Conservation (phyloP, 768 basidiomycete genomes). For the Leucosporidium scottii region DNA sequence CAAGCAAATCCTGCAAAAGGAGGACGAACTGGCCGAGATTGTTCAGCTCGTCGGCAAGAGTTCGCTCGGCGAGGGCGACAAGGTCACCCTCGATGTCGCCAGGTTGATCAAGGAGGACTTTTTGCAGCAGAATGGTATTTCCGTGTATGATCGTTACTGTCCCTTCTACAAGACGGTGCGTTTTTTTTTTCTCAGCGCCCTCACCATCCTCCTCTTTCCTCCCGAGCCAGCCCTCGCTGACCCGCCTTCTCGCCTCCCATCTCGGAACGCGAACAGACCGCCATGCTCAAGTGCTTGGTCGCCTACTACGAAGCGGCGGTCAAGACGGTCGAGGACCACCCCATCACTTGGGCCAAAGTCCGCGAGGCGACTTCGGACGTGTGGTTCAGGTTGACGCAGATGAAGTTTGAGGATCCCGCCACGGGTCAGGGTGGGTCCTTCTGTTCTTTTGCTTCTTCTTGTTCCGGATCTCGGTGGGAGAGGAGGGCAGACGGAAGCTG, state of each 20-base stretch:
- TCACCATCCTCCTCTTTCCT: not conserved
- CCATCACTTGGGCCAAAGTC: conserved; percentile 76
- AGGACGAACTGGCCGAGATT: conserved; percentile 96
- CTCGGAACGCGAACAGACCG: too few species aligned
- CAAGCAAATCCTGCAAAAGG: conserved; percentile 96
- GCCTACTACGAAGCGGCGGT: conserved; percentile 86
- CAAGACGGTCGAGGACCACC: conserved; percentile 72
- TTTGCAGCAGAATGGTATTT: conserved; percentile 97
- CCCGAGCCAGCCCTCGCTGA: too few species aligned
- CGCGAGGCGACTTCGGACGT: conserved; percentile 78
- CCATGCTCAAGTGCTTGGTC: conserved; percentile 91
- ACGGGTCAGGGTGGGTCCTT: conserved; percentile 58
- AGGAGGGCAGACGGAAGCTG: not conserved
- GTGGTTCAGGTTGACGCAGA: conserved; percentile 96
- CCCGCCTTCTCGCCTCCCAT: not conserved
- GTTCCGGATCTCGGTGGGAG: too few species aligned
- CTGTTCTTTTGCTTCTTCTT: not conserved
- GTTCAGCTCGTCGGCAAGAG: conserved; percentile 99
- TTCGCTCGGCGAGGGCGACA: conserved; percentile 92
- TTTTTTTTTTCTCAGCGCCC: not conserved
- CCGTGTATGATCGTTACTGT: conserved; percentile 92
- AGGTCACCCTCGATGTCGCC: conserved; percentile 95
- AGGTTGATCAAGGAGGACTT: conserved; percentile 96
- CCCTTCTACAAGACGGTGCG: conserved; percentile 89
- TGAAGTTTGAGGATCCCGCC: conserved; percentile 79